These are phyloP conservation scores for Gossypium davidsonii DNA, from an alignment of 441 rosid genomes.

Conservation along the genomic window DNA sequence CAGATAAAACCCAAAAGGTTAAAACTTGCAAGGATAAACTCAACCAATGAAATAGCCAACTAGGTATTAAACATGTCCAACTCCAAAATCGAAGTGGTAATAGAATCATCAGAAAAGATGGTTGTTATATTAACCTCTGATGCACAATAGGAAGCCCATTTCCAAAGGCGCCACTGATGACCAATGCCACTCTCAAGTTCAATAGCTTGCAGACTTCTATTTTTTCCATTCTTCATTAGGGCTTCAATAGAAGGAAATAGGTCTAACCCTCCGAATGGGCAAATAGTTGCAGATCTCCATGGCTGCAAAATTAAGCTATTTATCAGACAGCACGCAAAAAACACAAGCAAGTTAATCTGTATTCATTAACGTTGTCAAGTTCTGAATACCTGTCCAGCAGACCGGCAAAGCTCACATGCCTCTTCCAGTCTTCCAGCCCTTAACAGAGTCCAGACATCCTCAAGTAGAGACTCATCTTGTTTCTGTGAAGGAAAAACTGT, in stretches of 20 bases:
- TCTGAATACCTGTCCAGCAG: constrained; percentile 84
- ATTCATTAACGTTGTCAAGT: constrained; percentile 8
- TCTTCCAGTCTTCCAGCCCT: constrained; percentile 92
- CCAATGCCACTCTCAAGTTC: constrained; percentile 94
- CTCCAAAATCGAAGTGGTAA: not conserved
- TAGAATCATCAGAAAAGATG: not conserved
- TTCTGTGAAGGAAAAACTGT: constrained; percentile 43
- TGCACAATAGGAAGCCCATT: constrained; percentile 93
- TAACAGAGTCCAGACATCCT: constrained; percentile 90
- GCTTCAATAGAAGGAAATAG: constrained; percentile 85
- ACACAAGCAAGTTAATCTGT: not conserved
- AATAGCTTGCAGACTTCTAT: constrained; percentile 74
- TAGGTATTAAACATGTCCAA: not conserved
- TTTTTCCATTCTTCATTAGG: constrained; percentile 70
- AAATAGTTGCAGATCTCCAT: constrained; percentile 94
- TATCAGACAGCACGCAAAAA: constrained; percentile 9
- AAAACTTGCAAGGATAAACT: not conserved
- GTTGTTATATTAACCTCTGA: constrained; percentile 58
- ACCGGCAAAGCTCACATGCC: constrained; percentile 90
- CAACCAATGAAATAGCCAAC: not conserved
- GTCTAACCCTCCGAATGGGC: constrained; percentile 84
- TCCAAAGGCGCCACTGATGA: constrained; percentile 84
- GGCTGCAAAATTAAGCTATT: constrained; percentile 43
- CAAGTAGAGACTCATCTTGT: constrained; percentile 93
- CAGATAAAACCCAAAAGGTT: not conserved